Evolutionary conservation across 352 stramenopile genomes (phyloP).

Genomic region (Pythium brachiatum): DNA sequence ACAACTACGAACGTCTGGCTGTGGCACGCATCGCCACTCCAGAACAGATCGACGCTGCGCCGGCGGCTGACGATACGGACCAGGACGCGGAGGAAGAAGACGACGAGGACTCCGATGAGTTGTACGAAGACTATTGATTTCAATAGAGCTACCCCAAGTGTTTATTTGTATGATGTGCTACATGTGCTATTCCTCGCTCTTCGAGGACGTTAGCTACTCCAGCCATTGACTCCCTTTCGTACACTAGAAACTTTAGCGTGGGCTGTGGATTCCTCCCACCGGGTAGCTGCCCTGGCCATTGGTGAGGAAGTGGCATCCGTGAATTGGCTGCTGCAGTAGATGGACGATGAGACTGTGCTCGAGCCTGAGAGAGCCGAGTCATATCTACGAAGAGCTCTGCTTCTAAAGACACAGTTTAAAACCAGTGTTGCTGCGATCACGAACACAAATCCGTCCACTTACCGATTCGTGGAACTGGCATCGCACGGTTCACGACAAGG

Average conservation of each 20-base stretch:
- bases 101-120: conserved; percentile 21
- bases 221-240: conserved; percentile 14
- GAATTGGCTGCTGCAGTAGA: neutral
- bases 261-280: too few relatives aligned
- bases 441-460: conserved; percentile 6
- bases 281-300: neutral
- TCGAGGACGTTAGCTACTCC: conserved; percentile 11
- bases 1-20: conserved; percentile 14
- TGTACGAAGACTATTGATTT: conserved; percentile 15
- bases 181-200: conserved; percentile 4
- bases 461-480: conserved; percentile 55
- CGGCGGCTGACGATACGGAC: conserved; percentile 4
- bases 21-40: conserved; percentile 22
- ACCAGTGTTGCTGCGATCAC: too few relatives aligned
- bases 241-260: conserved; percentile 14
- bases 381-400: conserved; percentile 19
- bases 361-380: neutral
- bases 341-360: neutral
- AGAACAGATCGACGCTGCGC: conserved; percentile 16
- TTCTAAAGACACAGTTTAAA: too few relatives aligned
- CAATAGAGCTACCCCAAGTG: neutral
- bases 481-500: conserved; percentile 57
- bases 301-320: neutral
- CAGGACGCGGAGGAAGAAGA: conserved; percentile 27
- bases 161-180: neutral